Conservation (phyloP, 176 grass and related monocot genomes). For the Ananas comosus region DNA sequence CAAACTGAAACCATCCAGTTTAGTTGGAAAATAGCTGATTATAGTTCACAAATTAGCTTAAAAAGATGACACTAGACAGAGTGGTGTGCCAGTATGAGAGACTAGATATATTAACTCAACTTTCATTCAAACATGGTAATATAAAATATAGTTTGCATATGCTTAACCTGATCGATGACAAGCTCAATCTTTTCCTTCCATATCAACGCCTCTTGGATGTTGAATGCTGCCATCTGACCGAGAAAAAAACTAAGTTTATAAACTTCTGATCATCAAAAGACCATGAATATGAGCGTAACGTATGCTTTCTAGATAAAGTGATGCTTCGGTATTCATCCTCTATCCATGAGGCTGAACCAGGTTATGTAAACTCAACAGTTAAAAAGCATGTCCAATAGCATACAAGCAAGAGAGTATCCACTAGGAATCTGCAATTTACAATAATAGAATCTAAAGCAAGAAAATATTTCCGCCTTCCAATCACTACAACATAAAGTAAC, state of each 20-base stretch:
- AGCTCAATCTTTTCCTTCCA: conserved; percentile 99
- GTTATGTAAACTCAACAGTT: neutral
- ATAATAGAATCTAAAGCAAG: neutral
- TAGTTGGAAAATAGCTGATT: neutral
- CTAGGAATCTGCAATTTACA: neutral
- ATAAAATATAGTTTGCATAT: neutral
- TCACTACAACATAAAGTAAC: neutral
- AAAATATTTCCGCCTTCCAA: neutral
- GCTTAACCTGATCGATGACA: conserved; percentile 83
- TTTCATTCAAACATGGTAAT: neutral
- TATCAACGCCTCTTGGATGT: conserved; percentile 86
- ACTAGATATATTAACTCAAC: neutral
- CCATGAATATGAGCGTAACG: neutral
- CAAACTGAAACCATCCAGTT: neutral
- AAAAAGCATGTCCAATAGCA: neutral
- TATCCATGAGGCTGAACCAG: neutral
- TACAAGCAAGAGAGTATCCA: neutral
- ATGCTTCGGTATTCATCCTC: neutral
- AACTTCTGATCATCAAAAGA: neutral
- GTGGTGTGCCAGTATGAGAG: neutral
- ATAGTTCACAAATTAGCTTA: neutral
- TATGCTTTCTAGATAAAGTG: neutral
- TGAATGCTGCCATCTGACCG: conserved; percentile 88
- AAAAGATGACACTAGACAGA: neutral
- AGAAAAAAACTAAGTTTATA: neutral